Percentiles rank a stretch among this genome's conserved stretches.
phyloP scores from a whole-genome alignment of 371 early-diverging fungal genomes.

The Neoconidiobolus thromboides region DNA sequence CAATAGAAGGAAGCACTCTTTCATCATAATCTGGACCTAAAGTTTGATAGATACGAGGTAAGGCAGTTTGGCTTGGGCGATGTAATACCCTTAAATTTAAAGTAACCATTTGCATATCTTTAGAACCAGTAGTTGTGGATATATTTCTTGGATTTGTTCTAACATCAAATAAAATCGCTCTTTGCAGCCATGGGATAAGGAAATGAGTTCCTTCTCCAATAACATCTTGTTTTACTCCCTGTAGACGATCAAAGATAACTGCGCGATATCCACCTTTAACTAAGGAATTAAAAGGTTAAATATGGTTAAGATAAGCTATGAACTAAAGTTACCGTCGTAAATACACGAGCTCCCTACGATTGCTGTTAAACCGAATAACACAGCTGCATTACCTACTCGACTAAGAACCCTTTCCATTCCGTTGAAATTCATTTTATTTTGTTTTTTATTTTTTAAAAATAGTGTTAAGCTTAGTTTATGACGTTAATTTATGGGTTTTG shows the following conservation, averaged over 20 bases:
- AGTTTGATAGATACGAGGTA: constrained; percentile 74
- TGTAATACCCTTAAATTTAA: constrained; percentile 88
- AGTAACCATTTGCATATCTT: constrained; percentile 79
- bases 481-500: too few species aligned
- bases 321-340: constrained; percentile 5
- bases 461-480: too few species aligned
- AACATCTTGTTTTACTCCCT: constrained; percentile 69
- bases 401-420: too few species aligned
- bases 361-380: too few species aligned
- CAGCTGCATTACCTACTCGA: too few species aligned
- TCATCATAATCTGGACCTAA: constrained; percentile 95
- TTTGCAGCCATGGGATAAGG: constrained; percentile 80
- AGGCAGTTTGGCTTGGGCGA: constrained; percentile 58
- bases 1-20: constrained; percentile 91
- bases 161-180: constrained; percentile 63
- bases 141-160: constrained; percentile 92
- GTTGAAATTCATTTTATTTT: too few species aligned
- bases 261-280: constrained; percentile 93
- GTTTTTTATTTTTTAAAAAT: too few species aligned
- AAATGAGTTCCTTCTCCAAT: constrained; percentile 93
- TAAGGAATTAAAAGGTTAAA: constrained; percentile 10
- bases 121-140: constrained; percentile 82
- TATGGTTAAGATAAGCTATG: neutral
- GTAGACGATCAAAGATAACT: constrained; percentile 88
- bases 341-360: neutral